A percentile compares a stretch with the other conserved stretches of the same genome.
Evolutionary conservation across 352 stramenopile species (phyloP).

Genomic region (Globisporangium paroecandrum): DNA sequence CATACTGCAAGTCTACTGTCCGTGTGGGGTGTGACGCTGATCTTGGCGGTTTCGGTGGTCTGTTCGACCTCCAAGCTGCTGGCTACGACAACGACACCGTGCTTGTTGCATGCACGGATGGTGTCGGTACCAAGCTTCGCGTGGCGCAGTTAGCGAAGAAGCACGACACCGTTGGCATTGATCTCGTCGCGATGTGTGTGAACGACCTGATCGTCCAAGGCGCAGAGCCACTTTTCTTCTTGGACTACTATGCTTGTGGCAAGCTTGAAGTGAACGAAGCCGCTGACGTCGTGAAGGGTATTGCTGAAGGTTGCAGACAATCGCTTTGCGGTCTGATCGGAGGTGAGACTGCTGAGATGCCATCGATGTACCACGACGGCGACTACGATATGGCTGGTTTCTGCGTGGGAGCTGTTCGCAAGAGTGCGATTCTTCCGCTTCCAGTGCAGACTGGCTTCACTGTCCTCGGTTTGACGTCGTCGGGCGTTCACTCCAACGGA

Average conservation of each 20-base stretch:
- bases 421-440: slow-evolving; percentile 82
- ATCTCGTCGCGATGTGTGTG: slow-evolving; percentile 99
- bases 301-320: slow-evolving; percentile 96
- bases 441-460: slow-evolving; percentile 88
- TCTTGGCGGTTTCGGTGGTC: slow-evolving; percentile 95
- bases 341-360: slow-evolving; percentile 98
- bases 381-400: slow-evolving; percentile 99
- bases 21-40: slow-evolving; percentile 95
- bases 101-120: slow-evolving; percentile 97
- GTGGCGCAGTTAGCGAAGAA: slow-evolving; percentile 85
- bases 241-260: slow-evolving; percentile 99
- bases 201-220: slow-evolving; percentile 99
- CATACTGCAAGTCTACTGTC: slow-evolving; percentile 96
- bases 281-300: slow-evolving; percentile 94
- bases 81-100: slow-evolving; percentile 97
- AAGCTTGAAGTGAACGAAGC: slow-evolving; percentile 95
- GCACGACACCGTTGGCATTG: slow-evolving; percentile 96
- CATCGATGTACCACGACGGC: slow-evolving; percentile 97
- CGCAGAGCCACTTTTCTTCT: slow-evolving; percentile 98
- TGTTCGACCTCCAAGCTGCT: slow-evolving; percentile 97
- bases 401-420: slow-evolving; percentile 94
- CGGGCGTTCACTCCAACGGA: slow-evolving; percentile 98
- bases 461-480: slow-evolving; percentile 94
- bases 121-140: slow-evolving; percentile 98
- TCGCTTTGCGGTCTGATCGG: slow-evolving; percentile 96